Base-by-base conservation (phyloP, 345 rosid species). In the Cardamine occulta region DNA sequence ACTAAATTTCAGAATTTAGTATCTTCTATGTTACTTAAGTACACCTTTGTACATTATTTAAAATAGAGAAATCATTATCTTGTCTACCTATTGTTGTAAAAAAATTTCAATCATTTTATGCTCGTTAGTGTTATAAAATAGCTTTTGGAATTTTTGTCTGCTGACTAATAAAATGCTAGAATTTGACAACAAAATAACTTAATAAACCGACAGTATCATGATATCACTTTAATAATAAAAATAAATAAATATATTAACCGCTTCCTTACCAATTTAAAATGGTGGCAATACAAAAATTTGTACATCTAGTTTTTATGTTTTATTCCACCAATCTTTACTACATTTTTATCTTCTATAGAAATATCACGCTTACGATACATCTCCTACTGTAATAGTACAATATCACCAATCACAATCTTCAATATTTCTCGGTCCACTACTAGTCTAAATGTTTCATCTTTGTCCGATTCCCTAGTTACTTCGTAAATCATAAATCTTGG, bases 31-130 rank as follows among this genome's bases (percentile, higher is more conserved):
- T 9, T 67, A 29, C 52, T 68, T 39, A 67, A 28, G 23, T 66
- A 51, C 44, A 45, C 8, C 26, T 34, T 32, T 75, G 18, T 51
- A 29, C 66, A 37, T 26, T 60, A 39, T 29, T 39, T 68, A 28
- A 57, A 40, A 68, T 62, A 61, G 29, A 15, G 5, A 70, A 63
- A 42, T 69, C 18, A 54, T 12, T 31, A 60, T 60, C 28, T 31
- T 52, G 21, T 52, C 42, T 48, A 37, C 60, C 12, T 44, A 42
- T 31, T 64, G 7, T 31, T 59, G 37, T 40, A n/a, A n/a, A n/a
- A n/a, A n/a, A n/a, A n/a, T n/a, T 60, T 58, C 68, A 29, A 11
- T 31, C 57, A 68, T 61, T 28, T 39, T 11, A 34, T 58, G 42
- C 35, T 68, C 17, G 32, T 7, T 14, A 11, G 6, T 42, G 31